These are phyloP conservation scores for Daldinia loculata DNA, from an alignment of 495 filamentous ascomycete genomes.

Conservation along the genomic window DNA sequence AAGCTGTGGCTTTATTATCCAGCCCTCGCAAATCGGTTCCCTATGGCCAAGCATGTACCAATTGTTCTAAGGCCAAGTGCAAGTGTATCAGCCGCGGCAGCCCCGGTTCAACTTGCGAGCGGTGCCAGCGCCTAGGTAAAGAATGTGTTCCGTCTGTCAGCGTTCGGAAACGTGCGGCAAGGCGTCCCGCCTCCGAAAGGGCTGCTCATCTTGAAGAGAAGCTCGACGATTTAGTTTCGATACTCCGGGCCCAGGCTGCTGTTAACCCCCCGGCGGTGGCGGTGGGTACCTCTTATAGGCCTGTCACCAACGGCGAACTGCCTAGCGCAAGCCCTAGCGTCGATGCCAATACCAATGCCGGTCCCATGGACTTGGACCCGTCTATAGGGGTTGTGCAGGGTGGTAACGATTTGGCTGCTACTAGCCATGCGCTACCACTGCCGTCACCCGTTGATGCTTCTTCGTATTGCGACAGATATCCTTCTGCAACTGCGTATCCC, in stretches of 20 bases:
- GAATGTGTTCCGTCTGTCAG: slow-evolving; percentile 53
- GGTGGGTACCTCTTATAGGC: slow-evolving; percentile 5
- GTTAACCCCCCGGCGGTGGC: slow-evolving; percentile 18
- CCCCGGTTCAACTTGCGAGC: slow-evolving; percentile 56
- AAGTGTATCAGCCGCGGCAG: slow-evolving; percentile 57
- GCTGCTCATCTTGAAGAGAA: slow-evolving; percentile 58
- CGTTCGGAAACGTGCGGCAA: slow-evolving; percentile 48
- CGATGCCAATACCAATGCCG: slow-evolving; percentile 2
- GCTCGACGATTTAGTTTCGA: slow-evolving; percentile 55
- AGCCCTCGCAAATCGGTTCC: slow-evolving; percentile 38
- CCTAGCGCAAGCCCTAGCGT: slow-evolving; percentile 5
- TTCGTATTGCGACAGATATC: slow-evolving; percentile 13
- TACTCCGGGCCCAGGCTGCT: slow-evolving; percentile 49
- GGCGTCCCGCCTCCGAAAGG: slow-evolving; percentile 42
- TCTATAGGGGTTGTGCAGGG: slow-evolving; percentile 12
- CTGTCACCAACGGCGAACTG: slow-evolving; percentile 15
- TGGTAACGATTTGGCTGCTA: slow-evolving; percentile 4
- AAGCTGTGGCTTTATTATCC: neutral
- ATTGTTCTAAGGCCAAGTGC: slow-evolving; percentile 65
- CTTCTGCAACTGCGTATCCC: slow-evolving; percentile 30
- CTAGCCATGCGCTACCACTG: slow-evolving; percentile 16
- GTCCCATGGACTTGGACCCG: slow-evolving; percentile 20
- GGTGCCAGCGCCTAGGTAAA: slow-evolving; percentile 58
- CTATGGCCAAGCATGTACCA: slow-evolving; percentile 62
- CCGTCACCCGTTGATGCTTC: slow-evolving; percentile 10